A percentile compares a stretch with the other conserved stretches of the same genome.
Conservation (phyloP, 768 basidiomycete genomes). For the Tricholoma hemisulphureum region DNA sequence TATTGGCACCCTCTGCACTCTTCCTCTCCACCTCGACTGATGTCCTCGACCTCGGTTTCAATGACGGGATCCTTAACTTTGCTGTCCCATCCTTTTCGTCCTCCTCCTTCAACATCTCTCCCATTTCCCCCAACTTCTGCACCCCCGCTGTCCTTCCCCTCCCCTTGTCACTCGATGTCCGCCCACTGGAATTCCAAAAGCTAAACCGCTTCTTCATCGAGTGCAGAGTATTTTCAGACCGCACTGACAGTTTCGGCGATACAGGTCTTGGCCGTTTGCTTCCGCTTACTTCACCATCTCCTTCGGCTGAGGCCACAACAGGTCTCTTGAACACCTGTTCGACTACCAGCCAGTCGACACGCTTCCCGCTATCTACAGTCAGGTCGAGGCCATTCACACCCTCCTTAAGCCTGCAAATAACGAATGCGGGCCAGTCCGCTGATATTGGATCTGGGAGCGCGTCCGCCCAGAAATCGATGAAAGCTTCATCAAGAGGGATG, state of each 20-base stretch:
- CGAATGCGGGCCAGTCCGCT: slow-evolving; percentile 63
- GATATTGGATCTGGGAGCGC: slow-evolving; percentile 68
- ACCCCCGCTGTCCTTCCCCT: slow-evolving; percentile 35
- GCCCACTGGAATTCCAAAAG: slow-evolving; percentile 46
- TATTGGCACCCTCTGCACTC: slow-evolving; percentile 18
- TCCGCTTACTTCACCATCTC: not conserved
- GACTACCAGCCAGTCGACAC: slow-evolving; percentile 63
- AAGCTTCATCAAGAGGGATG: slow-evolving; percentile 74
- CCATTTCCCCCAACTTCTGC: slow-evolving; percentile 63
- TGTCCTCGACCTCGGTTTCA: slow-evolving; percentile 25
- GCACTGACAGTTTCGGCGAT: slow-evolving; percentile 44
- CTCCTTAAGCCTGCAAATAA: slow-evolving; percentile 65
- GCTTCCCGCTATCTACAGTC: slow-evolving; percentile 33
- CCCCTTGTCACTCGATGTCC: slow-evolving; percentile 32
- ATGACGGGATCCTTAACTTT: slow-evolving; percentile 29
- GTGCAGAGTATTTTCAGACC: slow-evolving; percentile 45
- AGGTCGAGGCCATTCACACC: slow-evolving; percentile 23
- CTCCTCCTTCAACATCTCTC: slow-evolving; percentile 63
- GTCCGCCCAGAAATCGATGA: slow-evolving; percentile 82
- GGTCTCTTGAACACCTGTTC: slow-evolving; percentile 56
- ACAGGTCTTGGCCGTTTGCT: slow-evolving; percentile 29
- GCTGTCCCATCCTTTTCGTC: slow-evolving; percentile 31
- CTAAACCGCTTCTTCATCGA: slow-evolving; percentile 63
- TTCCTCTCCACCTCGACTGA: not conserved
- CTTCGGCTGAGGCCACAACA: slow-evolving; percentile 29